phyloP scores from a whole-genome alignment of 768 basidiomycete species.

The Pholiota conissans region DNA sequence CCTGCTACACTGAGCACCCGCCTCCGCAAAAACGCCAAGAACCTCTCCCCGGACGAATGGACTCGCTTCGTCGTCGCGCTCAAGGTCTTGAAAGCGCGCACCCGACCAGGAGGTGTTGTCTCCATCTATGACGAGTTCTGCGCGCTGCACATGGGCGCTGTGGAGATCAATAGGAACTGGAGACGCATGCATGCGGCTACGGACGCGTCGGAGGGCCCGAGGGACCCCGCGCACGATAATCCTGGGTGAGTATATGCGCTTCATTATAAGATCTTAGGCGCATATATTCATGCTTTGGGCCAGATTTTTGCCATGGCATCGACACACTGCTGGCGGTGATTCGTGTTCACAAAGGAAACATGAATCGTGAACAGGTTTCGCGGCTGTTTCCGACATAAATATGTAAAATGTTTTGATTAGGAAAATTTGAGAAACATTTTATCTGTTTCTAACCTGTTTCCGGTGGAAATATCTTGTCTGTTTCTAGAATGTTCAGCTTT shows the following conservation, averaged over 20 bases:
- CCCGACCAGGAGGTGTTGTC: conserved; percentile 11
- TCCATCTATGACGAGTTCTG: conserved; percentile 12
- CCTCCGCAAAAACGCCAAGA: conserved; percentile 10
- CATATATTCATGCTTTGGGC: conserved; percentile 2
- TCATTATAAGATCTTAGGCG: neutral
- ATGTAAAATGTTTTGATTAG: too few species aligned
- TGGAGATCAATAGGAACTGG: conserved; percentile 10
- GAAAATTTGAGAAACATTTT: too few species aligned
- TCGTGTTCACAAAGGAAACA: too few species aligned
- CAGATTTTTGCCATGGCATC: conserved; percentile 14
- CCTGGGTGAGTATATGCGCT: conserved; percentile 2
- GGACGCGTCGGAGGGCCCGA: neutral
- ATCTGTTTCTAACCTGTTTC: too few species aligned
- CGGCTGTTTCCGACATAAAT: too few species aligned
- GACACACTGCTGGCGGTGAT: too few species aligned
- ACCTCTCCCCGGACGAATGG: conserved; percentile 9
- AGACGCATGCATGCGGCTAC: neutral
- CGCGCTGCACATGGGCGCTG: conserved; percentile 14
- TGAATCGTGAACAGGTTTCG: too few species aligned
- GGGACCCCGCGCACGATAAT: conserved; percentile 11
- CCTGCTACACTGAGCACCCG: conserved; percentile 7
- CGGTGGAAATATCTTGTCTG: too few species aligned
- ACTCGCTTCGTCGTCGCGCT: conserved; percentile 2
- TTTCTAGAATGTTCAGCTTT: too few species aligned
- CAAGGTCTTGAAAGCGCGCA: conserved; percentile 9